Conservation (phyloP, 73 alveolate genomes). For the Uronychia binucleata region DNA sequence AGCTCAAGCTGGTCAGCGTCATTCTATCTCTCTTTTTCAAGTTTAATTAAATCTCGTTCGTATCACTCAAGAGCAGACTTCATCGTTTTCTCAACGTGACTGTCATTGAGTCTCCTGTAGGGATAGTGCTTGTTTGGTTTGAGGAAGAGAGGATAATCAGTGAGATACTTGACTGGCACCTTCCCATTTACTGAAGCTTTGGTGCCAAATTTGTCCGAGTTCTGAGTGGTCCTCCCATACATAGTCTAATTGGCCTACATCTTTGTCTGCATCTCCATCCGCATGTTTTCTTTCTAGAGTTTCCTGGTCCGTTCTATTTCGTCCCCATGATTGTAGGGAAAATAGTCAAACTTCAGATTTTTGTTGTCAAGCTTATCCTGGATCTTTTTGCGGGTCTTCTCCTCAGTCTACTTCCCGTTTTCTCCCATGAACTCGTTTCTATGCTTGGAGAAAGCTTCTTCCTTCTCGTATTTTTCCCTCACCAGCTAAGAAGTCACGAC, state of each 20-base stretch:
- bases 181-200: background rate
- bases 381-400: background rate
- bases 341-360: constrained; percentile 18
- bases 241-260: background rate
- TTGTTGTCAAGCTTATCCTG: background rate
- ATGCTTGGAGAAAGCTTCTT: background rate
- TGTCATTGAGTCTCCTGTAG: constrained; percentile 45
- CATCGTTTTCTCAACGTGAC: constrained; percentile 32
- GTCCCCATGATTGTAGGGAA: constrained; percentile 73
- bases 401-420: constrained; percentile 6
- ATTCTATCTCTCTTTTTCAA: constrained; percentile 4
- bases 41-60: constrained; percentile 33
- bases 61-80: constrained; percentile 48
- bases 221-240: background rate
- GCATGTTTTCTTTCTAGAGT: constrained; percentile 9
- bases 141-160: constrained; percentile 50
- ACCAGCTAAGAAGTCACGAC: constrained; percentile 6
- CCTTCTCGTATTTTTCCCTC: constrained; percentile 20
- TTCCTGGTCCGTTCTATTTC: constrained; percentile 27
- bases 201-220: background rate
- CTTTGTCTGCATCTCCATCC: constrained; percentile 15
- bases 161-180: constrained; percentile 7
- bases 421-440: constrained; percentile 22
- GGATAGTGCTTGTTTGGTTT: constrained; percentile 55
- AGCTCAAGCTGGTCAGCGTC: background rate